Evolutionary conservation across 805 yeast species (phyloP), one percentile per base, ranked within the genome.

Genomic region (Isabelozyma gotoi): DNA sequence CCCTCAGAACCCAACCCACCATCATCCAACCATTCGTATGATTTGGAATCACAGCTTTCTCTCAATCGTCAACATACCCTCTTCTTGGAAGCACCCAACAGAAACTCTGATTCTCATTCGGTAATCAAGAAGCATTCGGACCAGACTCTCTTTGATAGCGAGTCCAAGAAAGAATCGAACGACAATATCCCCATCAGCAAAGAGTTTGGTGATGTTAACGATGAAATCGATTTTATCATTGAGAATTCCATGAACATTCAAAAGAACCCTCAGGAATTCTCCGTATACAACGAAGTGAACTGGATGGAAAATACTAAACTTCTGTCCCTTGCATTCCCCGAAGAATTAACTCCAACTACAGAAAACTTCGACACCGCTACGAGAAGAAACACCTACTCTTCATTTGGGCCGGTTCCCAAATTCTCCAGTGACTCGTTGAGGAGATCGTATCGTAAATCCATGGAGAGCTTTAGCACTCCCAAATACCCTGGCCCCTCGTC

Each of bases 291-390:
- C 12, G 33, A 40, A 7, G 39, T 34, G 4, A 57, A 57, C 41
- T 57, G 61, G 61, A 57, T 57, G 61, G 29, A n/a, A 24, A 24
- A n/a, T n/a, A n/a, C 46, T 4, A 41, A 47, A 16, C 33, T 53
- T 11, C 33, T 42, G 16, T 17, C 47, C 14, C 33, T 48, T 19
- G 37, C 29, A 8, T 17, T 14, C 24, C 33, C 35, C 8, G 35
- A 19, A 41, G n/a, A 31, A 40, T 27, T 12, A 10, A 27, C 12
- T 27, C 31, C 31, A 27, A 27, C 12, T 10, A 27, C 31, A 27
- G 31, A 6, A 5, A 17, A 33, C 8, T 33, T 10, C 8, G n/a
- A 11, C 14, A 16, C 18, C 38, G 20, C 27, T 2, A 6, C 31
- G 6, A n/a, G 39, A 21, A 36, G 7, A 20, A 20, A 20, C 16